A percentile compares a stretch with the other conserved stretches of the same genome.
These are phyloP conservation scores for Plasmodium falciparum DNA, from an alignment of 169 alveolate genomes.

Conservation along the genomic window DNA sequence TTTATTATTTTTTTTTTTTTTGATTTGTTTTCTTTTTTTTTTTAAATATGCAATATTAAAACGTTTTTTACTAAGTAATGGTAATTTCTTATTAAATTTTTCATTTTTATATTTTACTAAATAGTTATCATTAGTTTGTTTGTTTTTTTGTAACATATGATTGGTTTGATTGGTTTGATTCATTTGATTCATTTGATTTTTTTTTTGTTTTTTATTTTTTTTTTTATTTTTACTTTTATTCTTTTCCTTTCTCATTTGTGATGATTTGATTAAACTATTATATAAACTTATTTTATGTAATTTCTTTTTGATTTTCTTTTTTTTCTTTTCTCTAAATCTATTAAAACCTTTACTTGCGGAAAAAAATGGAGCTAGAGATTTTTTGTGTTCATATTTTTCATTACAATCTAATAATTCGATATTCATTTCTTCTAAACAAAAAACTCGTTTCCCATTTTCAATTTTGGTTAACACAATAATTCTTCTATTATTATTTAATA, in stretches of 20 bases:
- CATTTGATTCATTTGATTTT: background rate
- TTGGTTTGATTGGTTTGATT: background rate
- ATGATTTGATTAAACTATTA: background rate
- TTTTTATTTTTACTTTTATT: background rate
- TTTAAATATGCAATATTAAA: slow-evolving; percentile 38
- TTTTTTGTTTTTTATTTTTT: background rate
- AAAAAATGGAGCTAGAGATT: background rate
- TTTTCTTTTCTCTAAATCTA: slow-evolving; percentile 14
- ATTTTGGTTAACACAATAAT: slow-evolving; percentile 49
- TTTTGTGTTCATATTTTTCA: background rate
- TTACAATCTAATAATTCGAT: background rate
- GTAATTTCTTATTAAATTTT: background rate
- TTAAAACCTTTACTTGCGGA: slow-evolving; percentile 17
- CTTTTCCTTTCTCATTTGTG: background rate
- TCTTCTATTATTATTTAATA: slow-evolving; percentile 29
- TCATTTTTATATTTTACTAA: background rate
- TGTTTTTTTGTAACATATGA: background rate
- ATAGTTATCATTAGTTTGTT: background rate
- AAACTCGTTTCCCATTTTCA: slow-evolving; percentile 66
- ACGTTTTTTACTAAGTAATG: slow-evolving; percentile 12
- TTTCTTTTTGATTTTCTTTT: background rate
- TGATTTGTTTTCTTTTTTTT: slow-evolving; percentile 14
- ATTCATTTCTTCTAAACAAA: slow-evolving; percentile 43
- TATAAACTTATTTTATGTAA: slow-evolving; percentile 8
- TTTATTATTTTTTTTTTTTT: slow-evolving; percentile 33